Evolutionary conservation across 768 basidiomycete genomes (phyloP).

Genomic region (Boletus patriciae): DNA sequence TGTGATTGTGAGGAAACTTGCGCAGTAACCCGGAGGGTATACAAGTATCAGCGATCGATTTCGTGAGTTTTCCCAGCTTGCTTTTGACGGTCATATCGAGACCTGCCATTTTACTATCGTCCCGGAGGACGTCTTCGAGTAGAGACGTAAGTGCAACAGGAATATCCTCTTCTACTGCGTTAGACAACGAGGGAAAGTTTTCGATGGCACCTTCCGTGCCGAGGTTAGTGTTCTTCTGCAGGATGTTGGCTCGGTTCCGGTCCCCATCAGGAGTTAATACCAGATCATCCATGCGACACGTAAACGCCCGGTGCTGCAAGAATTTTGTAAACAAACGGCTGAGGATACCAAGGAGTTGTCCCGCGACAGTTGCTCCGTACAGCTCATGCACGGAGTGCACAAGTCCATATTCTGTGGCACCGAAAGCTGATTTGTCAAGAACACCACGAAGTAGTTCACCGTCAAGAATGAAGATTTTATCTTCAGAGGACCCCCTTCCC

Average conservation of each 20-base stretch:
- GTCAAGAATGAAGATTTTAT: conserved; percentile 85
- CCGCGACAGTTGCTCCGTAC: conserved; percentile 87
- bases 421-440: conserved; percentile 96
- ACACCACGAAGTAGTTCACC: conserved; percentile 93
- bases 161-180: conserved; percentile 52
- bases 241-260: conserved; percentile 59
- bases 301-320: conserved; percentile 94
- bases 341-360: conserved; percentile 88
- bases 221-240: conserved; percentile 64
- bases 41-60: conserved; percentile 84
- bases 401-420: conserved; percentile 92
- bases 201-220: conserved; percentile 90
- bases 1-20: conserved; percentile 96
- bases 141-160: conserved; percentile 58
- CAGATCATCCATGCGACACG: conserved; percentile 98
- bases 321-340: conserved; percentile 96
- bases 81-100: conserved; percentile 91
- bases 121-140: conserved; percentile 88
- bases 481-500: conserved; percentile 78
- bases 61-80: conserved; percentile 81
- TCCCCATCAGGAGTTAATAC: conserved; percentile 85
- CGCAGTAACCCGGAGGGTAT: conserved; percentile 86
- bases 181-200: conserved; percentile 76
- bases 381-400: conserved; percentile 97
- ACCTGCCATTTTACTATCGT: conserved; percentile 97